A percentile compares a stretch with the other conserved stretches of the same genome.
phyloP scores from a whole-genome alignment of 192 early-diverging fungal species.

The Backusella westeae region DNA sequence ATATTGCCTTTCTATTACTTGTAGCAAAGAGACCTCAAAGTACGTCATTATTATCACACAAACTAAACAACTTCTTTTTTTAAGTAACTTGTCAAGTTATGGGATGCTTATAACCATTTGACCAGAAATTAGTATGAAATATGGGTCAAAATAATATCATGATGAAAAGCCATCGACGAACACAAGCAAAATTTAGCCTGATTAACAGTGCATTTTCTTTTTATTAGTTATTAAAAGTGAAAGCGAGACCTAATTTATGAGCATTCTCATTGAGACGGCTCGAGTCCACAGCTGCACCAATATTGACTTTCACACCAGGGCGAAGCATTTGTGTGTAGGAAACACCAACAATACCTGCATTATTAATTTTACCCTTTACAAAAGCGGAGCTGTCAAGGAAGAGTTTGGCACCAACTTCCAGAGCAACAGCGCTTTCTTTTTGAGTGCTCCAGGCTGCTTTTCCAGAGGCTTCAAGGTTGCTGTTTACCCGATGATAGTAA shows the following conservation, averaged over 20 bases:
- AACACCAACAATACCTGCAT: conserved; percentile 84
- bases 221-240: conserved; percentile 84
- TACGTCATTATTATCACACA: too few relatives aligned
- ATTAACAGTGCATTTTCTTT: background rate
- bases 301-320: conserved; percentile 89
- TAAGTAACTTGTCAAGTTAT: too few relatives aligned
- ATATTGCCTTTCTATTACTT: too few relatives aligned
- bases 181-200: too few relatives aligned
- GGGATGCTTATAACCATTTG: too few relatives aligned
- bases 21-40: too few relatives aligned
- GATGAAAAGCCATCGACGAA: too few relatives aligned
- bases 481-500: conserved; percentile 95
- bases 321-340: conserved; percentile 93
- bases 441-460: conserved; percentile 89
- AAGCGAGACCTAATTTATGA: conserved; percentile 91
- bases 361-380: conserved; percentile 87
- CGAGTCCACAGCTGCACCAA: conserved; percentile 94
- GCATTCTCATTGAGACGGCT: conserved; percentile 90
- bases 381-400: conserved; percentile 84
- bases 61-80: too few relatives aligned
- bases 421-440: conserved; percentile 66
- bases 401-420: conserved; percentile 96
- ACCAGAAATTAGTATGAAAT: too few relatives aligned
- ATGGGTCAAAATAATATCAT: too few relatives aligned
- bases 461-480: conserved; percentile 92